phyloP scores from a whole-genome alignment of 805 yeast genomes.

The Saitoella complicata region DNA sequence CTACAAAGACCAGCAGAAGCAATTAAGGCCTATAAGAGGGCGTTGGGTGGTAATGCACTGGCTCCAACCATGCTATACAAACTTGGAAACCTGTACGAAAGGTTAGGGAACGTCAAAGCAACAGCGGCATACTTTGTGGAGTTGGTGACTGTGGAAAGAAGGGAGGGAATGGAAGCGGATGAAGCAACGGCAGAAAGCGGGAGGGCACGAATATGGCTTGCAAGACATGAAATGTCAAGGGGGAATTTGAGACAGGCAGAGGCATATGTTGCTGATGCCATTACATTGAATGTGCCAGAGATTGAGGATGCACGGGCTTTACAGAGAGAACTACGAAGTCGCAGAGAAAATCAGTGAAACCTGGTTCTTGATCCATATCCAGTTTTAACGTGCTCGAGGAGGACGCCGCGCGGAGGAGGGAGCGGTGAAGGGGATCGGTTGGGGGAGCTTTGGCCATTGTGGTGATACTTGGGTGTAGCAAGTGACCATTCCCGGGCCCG shows the following conservation, averaged over 20 bases:
- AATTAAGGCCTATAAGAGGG: slow-evolving; percentile 65
- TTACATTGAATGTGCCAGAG: not conserved
- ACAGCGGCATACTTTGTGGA: slow-evolving; percentile 30
- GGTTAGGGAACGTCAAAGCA: slow-evolving; percentile 33
- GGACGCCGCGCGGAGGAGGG: too few species aligned
- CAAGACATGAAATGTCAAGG: not conserved
- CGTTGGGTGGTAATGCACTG: slow-evolving; percentile 39
- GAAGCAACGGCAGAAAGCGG: not conserved
- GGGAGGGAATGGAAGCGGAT: not conserved
- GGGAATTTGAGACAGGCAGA: slow-evolving; percentile 1
- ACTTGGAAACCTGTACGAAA: slow-evolving; percentile 52
- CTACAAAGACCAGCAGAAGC: slow-evolving; percentile 57
- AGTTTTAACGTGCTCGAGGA: too few species aligned
- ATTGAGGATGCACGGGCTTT: slow-evolving; percentile 3
- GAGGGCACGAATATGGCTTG: slow-evolving; percentile 1
- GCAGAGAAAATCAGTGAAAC: not conserved
- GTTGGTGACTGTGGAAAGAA: slow-evolving; percentile 1
- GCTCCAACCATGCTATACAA: slow-evolving; percentile 45
- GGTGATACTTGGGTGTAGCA: too few species aligned
- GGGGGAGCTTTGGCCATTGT: too few species aligned
- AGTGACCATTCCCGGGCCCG: too few species aligned
- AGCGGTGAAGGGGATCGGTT: too few species aligned
- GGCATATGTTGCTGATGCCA: not conserved
- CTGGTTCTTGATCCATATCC: too few species aligned
- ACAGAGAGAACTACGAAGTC: not conserved